phyloP scores from a whole-genome alignment of 192 early-diverging fungal genomes.

The Coemansia sp. region DNA sequence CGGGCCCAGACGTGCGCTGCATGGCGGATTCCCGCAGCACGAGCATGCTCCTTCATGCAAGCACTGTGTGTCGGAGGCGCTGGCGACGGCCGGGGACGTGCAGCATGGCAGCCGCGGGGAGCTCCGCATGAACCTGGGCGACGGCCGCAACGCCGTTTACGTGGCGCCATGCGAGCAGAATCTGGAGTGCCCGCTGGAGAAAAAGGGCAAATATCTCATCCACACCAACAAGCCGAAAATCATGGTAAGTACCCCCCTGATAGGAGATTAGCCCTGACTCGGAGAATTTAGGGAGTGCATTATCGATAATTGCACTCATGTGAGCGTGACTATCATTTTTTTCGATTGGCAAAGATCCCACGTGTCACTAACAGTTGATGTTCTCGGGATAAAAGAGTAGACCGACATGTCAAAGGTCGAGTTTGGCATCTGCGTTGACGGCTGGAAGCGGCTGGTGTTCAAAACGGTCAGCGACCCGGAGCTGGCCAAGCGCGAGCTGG shows the following conservation, averaged over 20 bases:
- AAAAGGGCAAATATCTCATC: slow-evolving; percentile 48
- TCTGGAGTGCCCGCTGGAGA: slow-evolving; percentile 48
- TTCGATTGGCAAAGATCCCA: not conserved
- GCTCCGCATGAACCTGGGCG: slow-evolving; percentile 50
- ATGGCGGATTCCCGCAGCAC: not conserved
- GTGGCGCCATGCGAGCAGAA: slow-evolving; percentile 50
- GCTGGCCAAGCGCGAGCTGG: slow-evolving; percentile 57
- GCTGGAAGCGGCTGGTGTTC: slow-evolving; percentile 61
- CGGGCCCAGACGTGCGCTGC: not conserved
- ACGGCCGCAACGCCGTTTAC: slow-evolving; percentile 47
- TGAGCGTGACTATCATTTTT: slow-evolving; percentile 1
- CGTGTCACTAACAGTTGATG: slow-evolving; percentile 8
- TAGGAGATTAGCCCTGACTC: not conserved
- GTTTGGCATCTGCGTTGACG: slow-evolving; percentile 61
- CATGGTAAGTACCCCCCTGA: slow-evolving; percentile 39
- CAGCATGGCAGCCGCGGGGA: slow-evolving; percentile 27
- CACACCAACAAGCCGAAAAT: slow-evolving; percentile 51
- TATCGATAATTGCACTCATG: slow-evolving; percentile 7
- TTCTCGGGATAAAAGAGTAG: too few relatives aligned
- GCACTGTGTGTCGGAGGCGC: slow-evolving; percentile 42
- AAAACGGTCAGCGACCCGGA: slow-evolving; percentile 60
- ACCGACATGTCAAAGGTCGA: slow-evolving; percentile 61
- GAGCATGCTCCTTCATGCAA: slow-evolving; percentile 38
- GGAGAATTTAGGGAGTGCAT: slow-evolving; percentile 8
- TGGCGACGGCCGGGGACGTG: slow-evolving; percentile 20